phyloP scores from a whole-genome alignment of 129 eudicot genomes.

The Silybum marianum region DNA sequence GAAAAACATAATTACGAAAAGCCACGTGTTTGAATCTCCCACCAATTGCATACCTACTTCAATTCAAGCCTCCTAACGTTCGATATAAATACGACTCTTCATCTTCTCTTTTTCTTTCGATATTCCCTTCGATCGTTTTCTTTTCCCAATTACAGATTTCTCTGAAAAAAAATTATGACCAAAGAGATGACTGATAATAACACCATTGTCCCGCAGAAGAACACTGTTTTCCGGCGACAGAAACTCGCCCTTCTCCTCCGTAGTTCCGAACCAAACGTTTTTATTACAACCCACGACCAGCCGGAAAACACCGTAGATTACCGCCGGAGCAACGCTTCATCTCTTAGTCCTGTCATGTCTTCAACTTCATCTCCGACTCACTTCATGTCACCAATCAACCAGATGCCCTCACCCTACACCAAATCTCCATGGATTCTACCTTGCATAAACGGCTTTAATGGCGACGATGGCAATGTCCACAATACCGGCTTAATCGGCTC shows the following conservation, averaged over 20 bases:
- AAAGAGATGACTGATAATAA: constrained; percentile 6
- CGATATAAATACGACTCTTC: constrained; percentile 28
- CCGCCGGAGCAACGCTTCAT: constrained; percentile 44
- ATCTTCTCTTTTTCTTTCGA: constrained; percentile 19
- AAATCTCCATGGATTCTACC: constrained; percentile 79
- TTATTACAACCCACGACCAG: constrained; percentile 1
- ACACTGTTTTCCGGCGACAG: constrained; percentile 31
- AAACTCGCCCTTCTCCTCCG: constrained; percentile 58
- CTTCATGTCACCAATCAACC: constrained; percentile 51
- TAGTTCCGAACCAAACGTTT: constrained; percentile 43
- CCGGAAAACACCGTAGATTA: constrained; percentile 15
- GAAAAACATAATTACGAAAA: not conserved
- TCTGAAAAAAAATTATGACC: constrained; percentile 2
- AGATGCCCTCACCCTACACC: constrained; percentile 46
- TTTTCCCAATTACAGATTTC: not conserved
- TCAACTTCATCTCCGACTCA: constrained; percentile 40
- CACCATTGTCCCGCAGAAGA: constrained; percentile 25
- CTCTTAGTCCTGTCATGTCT: constrained; percentile 34
- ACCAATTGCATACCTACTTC: constrained; percentile 15
- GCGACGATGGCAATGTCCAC: not conserved
- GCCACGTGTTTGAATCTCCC: constrained; percentile 26
- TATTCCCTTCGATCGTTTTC: not conserved
- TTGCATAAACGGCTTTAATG: not conserved
- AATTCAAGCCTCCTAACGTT: not conserved
- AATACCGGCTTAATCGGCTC: constrained; percentile 72